These are phyloP conservation scores for Mortierella sp. DNA, from an alignment of 371 early-diverging fungal genomes.

Conservation along the genomic window DNA sequence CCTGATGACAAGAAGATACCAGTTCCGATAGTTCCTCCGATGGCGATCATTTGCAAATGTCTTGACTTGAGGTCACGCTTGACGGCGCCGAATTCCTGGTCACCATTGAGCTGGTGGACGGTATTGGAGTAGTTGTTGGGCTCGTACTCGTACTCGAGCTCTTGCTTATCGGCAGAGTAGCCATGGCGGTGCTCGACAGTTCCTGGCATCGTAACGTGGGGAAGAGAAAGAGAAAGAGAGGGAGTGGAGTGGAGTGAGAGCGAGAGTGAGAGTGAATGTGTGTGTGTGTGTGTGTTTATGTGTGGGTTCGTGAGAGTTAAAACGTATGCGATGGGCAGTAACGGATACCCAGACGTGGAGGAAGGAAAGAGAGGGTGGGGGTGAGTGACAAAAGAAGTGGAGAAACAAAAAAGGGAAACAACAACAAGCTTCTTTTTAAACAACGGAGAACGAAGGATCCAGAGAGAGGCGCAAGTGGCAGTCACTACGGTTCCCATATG, in stretches of 20 bases:
- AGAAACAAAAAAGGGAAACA: neutral
- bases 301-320: neutral
- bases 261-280: no score
- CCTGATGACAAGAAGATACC: constrained; percentile 92
- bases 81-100: constrained; percentile 23
- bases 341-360: constrained; percentile 30
- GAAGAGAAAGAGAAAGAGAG: neutral
- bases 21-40: constrained; percentile 64
- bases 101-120: neutral
- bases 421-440: neutral
- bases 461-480: neutral
- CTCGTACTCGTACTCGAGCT: constrained; percentile 12
- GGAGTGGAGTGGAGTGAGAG: no score
- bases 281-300: no score
- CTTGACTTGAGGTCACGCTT: constrained; percentile 37
- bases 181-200: neutral
- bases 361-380: neutral
- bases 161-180: constrained; percentile 20
- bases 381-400: neutral
- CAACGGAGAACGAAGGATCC: neutral
- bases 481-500: neutral
- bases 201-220: neutral
- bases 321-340: constrained; percentile 21
- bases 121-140: neutral
- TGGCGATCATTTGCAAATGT: constrained; percentile 41